These are phyloP conservation scores for Vigna mungo DNA, from an alignment of 306 rosid species.

Conservation along the genomic window DNA sequence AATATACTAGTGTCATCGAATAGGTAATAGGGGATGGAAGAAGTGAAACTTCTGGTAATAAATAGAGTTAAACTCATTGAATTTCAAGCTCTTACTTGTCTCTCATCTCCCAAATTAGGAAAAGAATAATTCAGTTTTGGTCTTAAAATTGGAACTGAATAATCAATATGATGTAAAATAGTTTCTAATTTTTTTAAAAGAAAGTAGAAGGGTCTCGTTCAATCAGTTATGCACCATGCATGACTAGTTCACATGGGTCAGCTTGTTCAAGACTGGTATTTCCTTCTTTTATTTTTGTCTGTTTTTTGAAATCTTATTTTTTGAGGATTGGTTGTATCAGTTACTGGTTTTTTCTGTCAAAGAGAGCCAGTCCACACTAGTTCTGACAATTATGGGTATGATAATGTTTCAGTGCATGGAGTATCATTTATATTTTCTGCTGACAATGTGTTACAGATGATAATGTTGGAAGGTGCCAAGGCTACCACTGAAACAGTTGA, in stretches of 20 bases:
- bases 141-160: constrained; percentile 21
- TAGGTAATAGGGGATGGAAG: not conserved
- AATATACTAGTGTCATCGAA: not conserved
- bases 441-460: constrained; percentile 71
- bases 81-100: not conserved
- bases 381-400: not conserved
- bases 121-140: constrained; percentile 10
- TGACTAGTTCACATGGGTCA: not conserved
- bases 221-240: constrained; percentile 5
- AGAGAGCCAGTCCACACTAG: not conserved
- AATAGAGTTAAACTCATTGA: not conserved
- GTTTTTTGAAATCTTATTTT: not conserved
- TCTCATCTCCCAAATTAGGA: not conserved
- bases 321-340: not conserved
- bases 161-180: constrained; percentile 2
- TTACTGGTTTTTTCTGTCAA: constrained; percentile 4
- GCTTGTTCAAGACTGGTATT: constrained; percentile 20
- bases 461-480: constrained; percentile 97
- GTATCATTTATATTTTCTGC: constrained; percentile 22
- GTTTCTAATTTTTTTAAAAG: not conserved
- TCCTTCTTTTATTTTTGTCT: not conserved
- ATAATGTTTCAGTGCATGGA: not conserved
- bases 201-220: not conserved
- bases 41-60: constrained; percentile 10
- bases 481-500: constrained; percentile 99